Base-by-base conservation (phyloP, 2,329 filamentous ascomycete species). In the Myotisia sp. region DNA sequence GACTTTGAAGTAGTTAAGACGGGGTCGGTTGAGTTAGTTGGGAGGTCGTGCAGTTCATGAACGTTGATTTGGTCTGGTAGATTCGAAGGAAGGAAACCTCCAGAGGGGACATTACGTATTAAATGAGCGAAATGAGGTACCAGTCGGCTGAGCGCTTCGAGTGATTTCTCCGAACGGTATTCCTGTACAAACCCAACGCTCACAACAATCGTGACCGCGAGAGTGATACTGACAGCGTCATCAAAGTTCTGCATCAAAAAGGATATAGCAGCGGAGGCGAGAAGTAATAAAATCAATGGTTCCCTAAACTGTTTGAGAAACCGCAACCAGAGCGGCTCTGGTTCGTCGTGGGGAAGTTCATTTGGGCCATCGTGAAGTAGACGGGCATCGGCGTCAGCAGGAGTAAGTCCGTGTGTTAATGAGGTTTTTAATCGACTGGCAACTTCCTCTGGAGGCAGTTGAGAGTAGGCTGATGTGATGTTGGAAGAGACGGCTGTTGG, bases 301-400 rank as follows among this genome's bases (percentile, higher is more conserved):
- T 98, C 90, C 52, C 92, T 85, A 55, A 98, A 98, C 52, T 98
- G 90, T 58, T 92, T 92, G 40, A 93, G 55, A 49, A 98, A 98
- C 39, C 90, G 81, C 35, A 94, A 62, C 85, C 90, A 98, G 38
- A 98, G 63, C 6, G 90, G 86, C 58, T 98, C 90, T 1, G 87
- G 84, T 36, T 84, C 77, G 39, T 95, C 86, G 56, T 92, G 84
- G 4, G 90, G 84, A 23, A 98, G 79, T 59, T 98, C 90, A 58
- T 98, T 98, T 18, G 80, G 76, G 20, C 90, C 90, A 62, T 90
- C 74, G 43, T 79, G 73, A 50, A 78, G 71, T 41, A 93, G 68
- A 50, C 87, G 75, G 37, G 78, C 71, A 40, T 85, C 68, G 22
- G 86, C 90, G 58, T 93, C 84, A 28, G 75, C 71, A 0, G 82